Percentiles rank a stretch among this genome's conserved stretches.
Conservation (phyloP, 176 grass and related monocot species). For the Panicum miliaceum region DNA sequence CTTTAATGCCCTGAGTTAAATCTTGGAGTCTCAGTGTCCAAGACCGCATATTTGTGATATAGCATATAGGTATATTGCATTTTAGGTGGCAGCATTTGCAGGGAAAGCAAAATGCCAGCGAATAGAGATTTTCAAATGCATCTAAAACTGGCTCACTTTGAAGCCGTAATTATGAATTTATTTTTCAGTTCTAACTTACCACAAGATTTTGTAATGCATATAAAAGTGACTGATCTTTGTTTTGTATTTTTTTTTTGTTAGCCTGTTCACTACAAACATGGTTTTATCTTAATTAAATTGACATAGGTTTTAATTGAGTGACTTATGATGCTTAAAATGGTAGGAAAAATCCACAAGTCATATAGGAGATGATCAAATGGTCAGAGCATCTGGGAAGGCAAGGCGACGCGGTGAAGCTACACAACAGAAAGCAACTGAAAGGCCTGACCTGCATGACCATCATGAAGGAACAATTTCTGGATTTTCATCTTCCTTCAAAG, state of each 20-base stretch:
- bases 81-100: background rate
- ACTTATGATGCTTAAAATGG: slow-evolving; percentile 9
- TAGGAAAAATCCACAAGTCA: slow-evolving; percentile 49
- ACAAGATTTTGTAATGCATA: background rate
- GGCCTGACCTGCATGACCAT: slow-evolving; percentile 1
- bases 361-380: slow-evolving; percentile 38
- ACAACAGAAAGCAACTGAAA: slow-evolving; percentile 41
- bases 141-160: background rate
- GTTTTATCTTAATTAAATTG: background rate
- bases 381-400: slow-evolving; percentile 42
- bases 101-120: background rate
- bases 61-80: background rate
- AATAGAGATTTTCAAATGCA: background rate
- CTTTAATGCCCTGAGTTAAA: background rate
- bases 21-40: background rate
- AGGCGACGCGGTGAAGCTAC: slow-evolving; percentile 40
- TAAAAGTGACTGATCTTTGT: background rate
- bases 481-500: slow-evolving; percentile 50
- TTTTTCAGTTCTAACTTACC: background rate
- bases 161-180: background rate
- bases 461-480: slow-evolving; percentile 43
- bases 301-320: background rate
- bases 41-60: background rate
- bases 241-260: background rate
- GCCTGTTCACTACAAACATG: background rate